Evolutionary conservation across 2,329 filamentous ascomycete species (phyloP).

Genomic region (Xylariales sp.): DNA sequence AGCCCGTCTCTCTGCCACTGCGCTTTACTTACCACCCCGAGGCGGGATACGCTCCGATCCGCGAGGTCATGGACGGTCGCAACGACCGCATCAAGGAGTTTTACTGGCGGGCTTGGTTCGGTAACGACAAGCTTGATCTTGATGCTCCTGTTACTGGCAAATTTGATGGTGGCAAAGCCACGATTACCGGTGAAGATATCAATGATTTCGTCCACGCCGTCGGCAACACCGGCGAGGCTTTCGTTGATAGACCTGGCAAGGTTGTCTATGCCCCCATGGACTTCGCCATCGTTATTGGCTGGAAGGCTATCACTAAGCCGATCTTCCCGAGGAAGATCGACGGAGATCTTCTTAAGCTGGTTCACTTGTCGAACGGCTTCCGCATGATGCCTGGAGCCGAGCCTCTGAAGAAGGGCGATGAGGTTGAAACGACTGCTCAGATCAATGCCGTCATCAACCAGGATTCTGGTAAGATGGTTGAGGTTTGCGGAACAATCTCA

Average conservation of each 20-base stretch:
- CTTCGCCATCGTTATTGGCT: slow-evolving; percentile 95
- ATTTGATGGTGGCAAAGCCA: slow-evolving; percentile 85
- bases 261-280: slow-evolving; percentile 96
- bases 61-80: slow-evolving; percentile 90
- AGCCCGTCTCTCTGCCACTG: slow-evolving; percentile 77
- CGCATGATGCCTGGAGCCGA: slow-evolving; percentile 96
- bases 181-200: slow-evolving; percentile 86
- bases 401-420: slow-evolving; percentile 91
- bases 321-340: slow-evolving; percentile 98
- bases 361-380: slow-evolving; percentile 96
- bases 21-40: slow-evolving; percentile 93
- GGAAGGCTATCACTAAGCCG: slow-evolving; percentile 99
- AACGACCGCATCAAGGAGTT: slow-evolving; percentile 99
- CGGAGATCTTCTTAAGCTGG: slow-evolving; percentile 90
- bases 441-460: slow-evolving; percentile 98
- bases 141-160: slow-evolving; percentile 79
- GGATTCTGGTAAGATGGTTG: slow-evolving; percentile 98
- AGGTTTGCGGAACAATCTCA: slow-evolving; percentile 95
- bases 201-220: slow-evolving; percentile 99
- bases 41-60: slow-evolving; percentile 94
- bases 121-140: slow-evolving; percentile 76
- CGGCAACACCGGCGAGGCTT: slow-evolving; percentile 94
- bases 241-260: slow-evolving; percentile 93
- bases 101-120: slow-evolving; percentile 98
- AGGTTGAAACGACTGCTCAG: slow-evolving; percentile 87